Conservation (phyloP, 176 grass and related monocot genomes). For the Ampelocalamus luodianensis region DNA sequence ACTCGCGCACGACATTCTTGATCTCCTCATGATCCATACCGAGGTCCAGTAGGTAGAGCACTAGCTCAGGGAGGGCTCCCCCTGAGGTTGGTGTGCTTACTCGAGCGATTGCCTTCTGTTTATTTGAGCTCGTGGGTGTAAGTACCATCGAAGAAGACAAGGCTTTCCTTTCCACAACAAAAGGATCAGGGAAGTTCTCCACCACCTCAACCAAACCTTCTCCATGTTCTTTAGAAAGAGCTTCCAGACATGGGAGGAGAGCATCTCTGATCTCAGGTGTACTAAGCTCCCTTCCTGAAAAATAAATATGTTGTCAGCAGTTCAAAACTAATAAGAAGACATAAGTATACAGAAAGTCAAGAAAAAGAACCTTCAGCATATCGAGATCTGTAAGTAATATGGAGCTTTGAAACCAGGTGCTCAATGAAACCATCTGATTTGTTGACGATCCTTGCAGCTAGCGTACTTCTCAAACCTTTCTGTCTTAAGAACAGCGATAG, state of each 20-base stretch:
- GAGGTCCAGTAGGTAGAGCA: conserved; percentile 70
- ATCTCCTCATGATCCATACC: conserved; percentile 74
- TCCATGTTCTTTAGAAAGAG: conserved; percentile 68
- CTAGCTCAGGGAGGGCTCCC: conserved; percentile 62
- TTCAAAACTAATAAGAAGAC: conserved; percentile 4
- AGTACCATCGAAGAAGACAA: conserved; percentile 41
- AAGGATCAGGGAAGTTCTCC: conserved; percentile 80
- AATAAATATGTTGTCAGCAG: conserved; percentile 23
- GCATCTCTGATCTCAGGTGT: conserved; percentile 88
- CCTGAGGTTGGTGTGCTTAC: conserved; percentile 54
- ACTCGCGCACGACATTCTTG: conserved; percentile 57
- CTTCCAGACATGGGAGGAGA: conserved; percentile 69
- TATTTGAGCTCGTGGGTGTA: conserved; percentile 63
- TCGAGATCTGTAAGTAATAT: conserved; percentile 71
- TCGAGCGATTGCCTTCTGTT: conserved; percentile 74
- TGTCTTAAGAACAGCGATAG: conserved; percentile 80
- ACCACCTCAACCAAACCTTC: conserved; percentile 69
- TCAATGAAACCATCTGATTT: conserved; percentile 91
- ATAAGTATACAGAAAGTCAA: conserved; percentile 5
- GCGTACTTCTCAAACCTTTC: conserved; percentile 77
- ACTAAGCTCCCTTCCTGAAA: conserved; percentile 88
- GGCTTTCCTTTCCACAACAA: conserved; percentile 47
- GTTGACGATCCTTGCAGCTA: conserved; percentile 74
- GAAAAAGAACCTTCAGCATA: conserved; percentile 74
- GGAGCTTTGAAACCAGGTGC: conserved; percentile 76